Evolutionary conservation across 345 rosid genomes (phyloP).

Genomic region (Eucalyptus sideroxylon): DNA sequence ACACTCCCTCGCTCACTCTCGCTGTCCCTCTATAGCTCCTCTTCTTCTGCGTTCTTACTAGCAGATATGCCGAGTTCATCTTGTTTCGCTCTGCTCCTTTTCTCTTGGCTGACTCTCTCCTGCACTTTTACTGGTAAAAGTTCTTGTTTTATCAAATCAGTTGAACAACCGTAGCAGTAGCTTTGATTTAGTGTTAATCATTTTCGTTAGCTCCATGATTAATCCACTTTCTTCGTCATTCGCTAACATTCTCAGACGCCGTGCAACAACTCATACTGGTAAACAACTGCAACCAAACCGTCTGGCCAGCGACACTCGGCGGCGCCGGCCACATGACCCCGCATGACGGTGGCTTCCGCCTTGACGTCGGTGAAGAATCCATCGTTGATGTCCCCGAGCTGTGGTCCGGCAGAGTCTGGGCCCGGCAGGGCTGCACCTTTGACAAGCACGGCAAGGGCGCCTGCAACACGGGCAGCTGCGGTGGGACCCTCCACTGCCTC

Average conservation of each 20-base stretch:
- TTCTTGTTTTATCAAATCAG: background rate
- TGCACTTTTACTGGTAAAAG: slow-evolving; percentile 12
- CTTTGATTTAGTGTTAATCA: background rate
- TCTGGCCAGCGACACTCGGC: slow-evolving; percentile 89
- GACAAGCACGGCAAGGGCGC: slow-evolving; percentile 51
- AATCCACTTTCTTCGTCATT: background rate
- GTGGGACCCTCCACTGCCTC: slow-evolving; percentile 28
- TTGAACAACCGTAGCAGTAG: background rate
- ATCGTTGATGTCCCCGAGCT: slow-evolving; percentile 56
- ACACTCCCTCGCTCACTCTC: background rate
- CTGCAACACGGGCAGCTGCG: slow-evolving; percentile 6
- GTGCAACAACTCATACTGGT: slow-evolving; percentile 68
- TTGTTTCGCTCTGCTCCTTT: background rate
- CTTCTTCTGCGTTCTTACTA: background rate
- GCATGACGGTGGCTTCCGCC: background rate
- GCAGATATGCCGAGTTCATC: slow-evolving; percentile 18
- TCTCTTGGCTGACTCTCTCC: slow-evolving; percentile 9
- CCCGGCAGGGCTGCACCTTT: slow-evolving; percentile 69
- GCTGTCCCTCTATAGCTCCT: background rate
- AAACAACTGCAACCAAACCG: slow-evolving; percentile 66
- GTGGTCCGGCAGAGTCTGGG: slow-evolving; percentile 91
- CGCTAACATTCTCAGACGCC: slow-evolving; percentile 12
- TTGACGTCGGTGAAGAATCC: slow-evolving; percentile 23
- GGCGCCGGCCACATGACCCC: slow-evolving; percentile 41
- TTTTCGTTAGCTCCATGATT: background rate